Conservation (phyloP, 139 green algal genomes). For the Diplosphaera chodatii region DNA sequence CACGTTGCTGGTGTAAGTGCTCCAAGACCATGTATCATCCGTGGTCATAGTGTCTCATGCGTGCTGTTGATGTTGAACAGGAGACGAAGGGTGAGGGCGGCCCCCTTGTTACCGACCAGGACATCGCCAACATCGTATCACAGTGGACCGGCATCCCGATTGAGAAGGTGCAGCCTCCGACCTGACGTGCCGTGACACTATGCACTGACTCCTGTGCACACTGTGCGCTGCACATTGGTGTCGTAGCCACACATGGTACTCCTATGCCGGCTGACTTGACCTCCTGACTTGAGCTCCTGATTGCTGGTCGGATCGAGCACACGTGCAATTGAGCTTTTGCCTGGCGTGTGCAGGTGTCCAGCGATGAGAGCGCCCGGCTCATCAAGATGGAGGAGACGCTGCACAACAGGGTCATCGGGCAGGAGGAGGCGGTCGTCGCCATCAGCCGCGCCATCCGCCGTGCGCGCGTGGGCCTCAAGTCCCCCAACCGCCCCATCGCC, state of each 20-base stretch:
- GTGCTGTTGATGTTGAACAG: too few relatives aligned
- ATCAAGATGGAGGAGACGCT: constrained; percentile 98
- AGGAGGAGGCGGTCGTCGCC: constrained; percentile 93
- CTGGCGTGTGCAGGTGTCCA: constrained; percentile 59
- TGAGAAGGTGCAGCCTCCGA: constrained; percentile 61
- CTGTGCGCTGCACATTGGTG: too few relatives aligned
- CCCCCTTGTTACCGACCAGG: constrained; percentile 76
- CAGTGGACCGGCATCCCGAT: constrained; percentile 91
- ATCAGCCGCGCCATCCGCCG: constrained; percentile 89
- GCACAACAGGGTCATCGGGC: constrained; percentile 91
- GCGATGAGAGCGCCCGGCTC: constrained; percentile 90
- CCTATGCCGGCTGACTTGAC: too few relatives aligned
- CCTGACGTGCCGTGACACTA: too few relatives aligned
- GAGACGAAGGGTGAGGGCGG: too few relatives aligned
- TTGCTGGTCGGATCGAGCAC: too few relatives aligned
- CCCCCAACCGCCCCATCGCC: constrained; percentile 94
- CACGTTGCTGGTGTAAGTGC: too few relatives aligned
- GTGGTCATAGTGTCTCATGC: too few relatives aligned
- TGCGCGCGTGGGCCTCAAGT: constrained; percentile 96
- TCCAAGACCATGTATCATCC: too few relatives aligned
- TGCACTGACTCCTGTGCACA: neutral
- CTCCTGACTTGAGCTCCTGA: too few relatives aligned
- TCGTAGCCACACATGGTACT: too few relatives aligned
- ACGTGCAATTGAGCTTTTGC: too few relatives aligned
- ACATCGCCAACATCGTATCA: constrained; percentile 96